Evolutionary conservation across 495 filamentous ascomycete genomes (phyloP).

Genomic region (Penicillium alfredii): DNA sequence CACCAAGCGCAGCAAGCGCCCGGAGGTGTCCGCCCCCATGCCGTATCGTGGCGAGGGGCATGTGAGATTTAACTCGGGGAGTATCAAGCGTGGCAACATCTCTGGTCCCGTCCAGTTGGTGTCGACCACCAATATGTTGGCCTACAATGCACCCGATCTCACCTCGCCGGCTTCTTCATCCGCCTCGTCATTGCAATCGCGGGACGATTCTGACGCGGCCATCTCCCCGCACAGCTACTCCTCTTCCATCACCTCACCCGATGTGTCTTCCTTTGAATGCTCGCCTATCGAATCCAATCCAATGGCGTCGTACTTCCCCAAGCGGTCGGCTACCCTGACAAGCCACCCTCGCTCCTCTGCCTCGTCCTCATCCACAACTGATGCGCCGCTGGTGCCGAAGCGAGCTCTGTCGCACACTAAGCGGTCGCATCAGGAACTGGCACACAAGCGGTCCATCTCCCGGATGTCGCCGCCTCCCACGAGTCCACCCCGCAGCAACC

Average conservation of each 20-base stretch:
- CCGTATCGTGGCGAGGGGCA: slow-evolving; percentile 43
- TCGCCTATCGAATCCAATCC: slow-evolving; percentile 65
- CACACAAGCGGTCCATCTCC: slow-evolving; percentile 61
- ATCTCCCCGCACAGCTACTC: slow-evolving; percentile 51
- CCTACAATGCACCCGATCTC: slow-evolving; percentile 85
- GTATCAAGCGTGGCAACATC: slow-evolving; percentile 60
- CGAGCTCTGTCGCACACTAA: slow-evolving; percentile 82
- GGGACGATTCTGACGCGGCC: slow-evolving; percentile 57
- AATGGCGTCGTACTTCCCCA: slow-evolving; percentile 73
- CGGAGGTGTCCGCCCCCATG: slow-evolving; percentile 44
- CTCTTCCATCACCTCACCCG: slow-evolving; percentile 63
- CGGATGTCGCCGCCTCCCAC: slow-evolving; percentile 42
- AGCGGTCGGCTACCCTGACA: slow-evolving; percentile 37
- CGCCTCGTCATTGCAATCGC: slow-evolving; percentile 48
- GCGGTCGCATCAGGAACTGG: slow-evolving; percentile 59
- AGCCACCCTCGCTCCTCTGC: slow-evolving; percentile 40
- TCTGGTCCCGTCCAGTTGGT: slow-evolving; percentile 80
- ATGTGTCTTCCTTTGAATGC: slow-evolving; percentile 58
- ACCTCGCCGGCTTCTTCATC: slow-evolving; percentile 52
- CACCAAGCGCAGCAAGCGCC: slow-evolving; percentile 52
- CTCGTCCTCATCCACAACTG: slow-evolving; percentile 39
- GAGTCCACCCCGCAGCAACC: slow-evolving; percentile 27
- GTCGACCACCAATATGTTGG: slow-evolving; percentile 93
- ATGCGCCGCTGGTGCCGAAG: slow-evolving; percentile 62
- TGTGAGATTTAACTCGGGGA: slow-evolving; percentile 41